Base-by-base conservation (phyloP, 1,284 basidiomycete genomes). In the Puccinia hordei region DNA sequence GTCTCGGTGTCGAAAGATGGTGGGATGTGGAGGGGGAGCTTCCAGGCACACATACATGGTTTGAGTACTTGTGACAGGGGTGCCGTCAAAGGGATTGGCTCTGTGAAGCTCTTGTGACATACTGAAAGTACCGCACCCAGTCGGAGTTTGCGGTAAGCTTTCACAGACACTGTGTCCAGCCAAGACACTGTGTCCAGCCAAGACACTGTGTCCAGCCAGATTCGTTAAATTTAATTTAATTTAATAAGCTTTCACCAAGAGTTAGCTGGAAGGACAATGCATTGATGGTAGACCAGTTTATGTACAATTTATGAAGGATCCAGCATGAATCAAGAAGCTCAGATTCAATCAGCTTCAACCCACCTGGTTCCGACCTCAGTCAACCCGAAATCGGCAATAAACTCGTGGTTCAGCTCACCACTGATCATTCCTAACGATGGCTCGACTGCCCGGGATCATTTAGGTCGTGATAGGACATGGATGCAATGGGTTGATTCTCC, bases 361-460 rank as follows among this genome's bases (percentile, higher is more conserved):
- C 15, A 55, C n/a, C 22, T 55, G 53, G 12, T 33, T 59, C 30
- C 10, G 30, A 33, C 6, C 57, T 33, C 24, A 59, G 30, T 33
- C 12, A 44, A n/a, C 6, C 41, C 38, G 38, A n/a, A 5, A 5
- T 44, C n/a, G 2, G 12, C 24, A 8, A 19, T 49, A 17, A 24
- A 9, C 68, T 51, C 66, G 1, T 55, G 46, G 30, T 22, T 71
- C 46, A n/a, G 13, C 27, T 53, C 49, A 19, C 27, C 46, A 35
- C 15, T 35, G 30, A 35, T 71, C 68, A 73, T 80, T 38, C 41
- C 55, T 8, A 80, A 80, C 27, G 68, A 68, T 13, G 77, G 77
- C 6, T 80, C 77, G 30, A 80, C 77, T 46, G 77, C 77, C 22
- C 55, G 77, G 15, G 77, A 80, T 44, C 77, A 80, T 65, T 65